Percentiles rank a stretch among this genome's conserved stretches.
phyloP scores from a whole-genome alignment of 495 filamentous ascomycete genomes.

The Lasiosphaeriaceae sp. region DNA sequence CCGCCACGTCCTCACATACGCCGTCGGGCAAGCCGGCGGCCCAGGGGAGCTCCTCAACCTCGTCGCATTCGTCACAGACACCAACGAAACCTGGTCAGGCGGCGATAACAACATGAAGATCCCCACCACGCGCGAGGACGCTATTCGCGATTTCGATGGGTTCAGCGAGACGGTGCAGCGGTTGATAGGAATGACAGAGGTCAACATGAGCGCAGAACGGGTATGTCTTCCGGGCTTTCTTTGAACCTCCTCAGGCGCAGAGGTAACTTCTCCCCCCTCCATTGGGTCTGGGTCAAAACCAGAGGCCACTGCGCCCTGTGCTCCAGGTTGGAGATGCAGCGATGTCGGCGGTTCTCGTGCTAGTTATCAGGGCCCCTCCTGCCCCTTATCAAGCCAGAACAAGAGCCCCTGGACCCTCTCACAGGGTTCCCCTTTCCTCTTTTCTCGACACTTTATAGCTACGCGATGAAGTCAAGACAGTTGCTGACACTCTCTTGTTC shows the following conservation, averaged over 20 bases:
- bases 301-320: no score
- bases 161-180: constrained; percentile 48
- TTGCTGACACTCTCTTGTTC: no score
- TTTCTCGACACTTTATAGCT: no score
- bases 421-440: no score
- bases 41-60: constrained; percentile 56
- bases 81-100: constrained; percentile 24
- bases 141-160: constrained; percentile 49
- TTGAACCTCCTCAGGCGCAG: no score
- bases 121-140: constrained; percentile 45
- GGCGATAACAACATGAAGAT: neutral
- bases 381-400: no score
- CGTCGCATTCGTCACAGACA: constrained; percentile 14
- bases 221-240: neutral
- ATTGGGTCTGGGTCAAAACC: neutral
- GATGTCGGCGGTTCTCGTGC: no score
- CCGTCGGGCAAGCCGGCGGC: constrained; percentile 46
- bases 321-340: no score
- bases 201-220: constrained; percentile 22
- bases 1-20: constrained; percentile 60
- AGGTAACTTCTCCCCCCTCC: constrained; percentile 9
- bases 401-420: no score
- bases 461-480: no score
- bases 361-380: no score
- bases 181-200: constrained; percentile 23